phyloP scores from a whole-genome alignment of 306 rosid genomes.

The Trifolium pratense region DNA sequence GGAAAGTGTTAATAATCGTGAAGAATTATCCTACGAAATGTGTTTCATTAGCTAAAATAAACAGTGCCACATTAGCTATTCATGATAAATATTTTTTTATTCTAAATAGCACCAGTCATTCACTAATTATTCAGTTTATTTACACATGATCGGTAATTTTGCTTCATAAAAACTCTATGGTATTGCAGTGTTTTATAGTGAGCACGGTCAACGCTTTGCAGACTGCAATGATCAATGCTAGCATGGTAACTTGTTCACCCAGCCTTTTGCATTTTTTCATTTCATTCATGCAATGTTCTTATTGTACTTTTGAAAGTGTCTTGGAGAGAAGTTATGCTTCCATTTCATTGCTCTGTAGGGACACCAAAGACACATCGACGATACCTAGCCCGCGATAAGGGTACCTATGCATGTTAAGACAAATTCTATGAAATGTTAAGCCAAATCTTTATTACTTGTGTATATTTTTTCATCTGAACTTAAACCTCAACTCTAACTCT shows the following conservation, averaged over 20 bases:
- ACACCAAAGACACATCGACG: conserved; percentile 95
- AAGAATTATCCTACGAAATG: background rate
- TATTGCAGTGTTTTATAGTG: conserved; percentile 90
- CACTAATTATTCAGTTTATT: conserved; percentile 37
- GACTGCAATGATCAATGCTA: conserved; percentile 98
- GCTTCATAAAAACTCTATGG: conserved; percentile 13
- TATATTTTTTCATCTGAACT: too few species aligned
- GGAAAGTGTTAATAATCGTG: conserved; percentile 6
- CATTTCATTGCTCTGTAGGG: conserved; percentile 54
- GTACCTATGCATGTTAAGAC: too few species aligned
- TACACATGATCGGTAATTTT: conserved; percentile 27
- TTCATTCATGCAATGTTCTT: conserved; percentile 27
- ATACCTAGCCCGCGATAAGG: conserved; percentile 85
- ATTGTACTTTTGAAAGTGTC: conserved; percentile 9
- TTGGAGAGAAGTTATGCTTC: conserved; percentile 31
- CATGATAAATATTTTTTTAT: conserved; percentile 6
- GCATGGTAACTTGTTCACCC: conserved; percentile 68
- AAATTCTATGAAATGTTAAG: too few species aligned
- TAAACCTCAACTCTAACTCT: too few species aligned
- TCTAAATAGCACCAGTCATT: conserved; percentile 5
- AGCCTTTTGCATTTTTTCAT: conserved; percentile 17
- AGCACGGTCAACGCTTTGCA: conserved; percentile 93
- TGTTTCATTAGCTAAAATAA: conserved; percentile 18
- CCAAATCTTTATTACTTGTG: too few species aligned
- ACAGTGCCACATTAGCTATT: conserved; percentile 35